Evolutionary conservation across 352 stramenopile genomes (phyloP), one percentile per base, ranked within the genome.

Genomic region (Globisporangium paddicum): DNA sequence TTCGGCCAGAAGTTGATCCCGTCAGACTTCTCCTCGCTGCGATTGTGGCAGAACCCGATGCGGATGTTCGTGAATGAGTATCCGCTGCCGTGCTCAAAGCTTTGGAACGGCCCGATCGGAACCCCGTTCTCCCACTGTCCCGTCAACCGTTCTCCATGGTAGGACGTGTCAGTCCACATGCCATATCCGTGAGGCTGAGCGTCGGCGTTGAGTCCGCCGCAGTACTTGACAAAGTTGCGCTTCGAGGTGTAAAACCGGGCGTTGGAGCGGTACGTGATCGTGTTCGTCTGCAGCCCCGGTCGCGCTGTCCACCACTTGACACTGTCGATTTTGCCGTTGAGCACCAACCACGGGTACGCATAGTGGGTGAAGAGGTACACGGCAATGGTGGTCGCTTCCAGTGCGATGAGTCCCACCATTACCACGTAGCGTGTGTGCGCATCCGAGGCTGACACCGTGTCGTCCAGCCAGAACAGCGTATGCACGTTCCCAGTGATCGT

Each of bases 31-130:
- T 67, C 65, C 45, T 82, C 73, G 0, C 25, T 67, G 16, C 73
- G 71, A 49, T 83, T 83, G 46, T 83, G 73, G 50, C 86, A 86
- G 38, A 82, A 93, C 0, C 76, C 82, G 37, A 95, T 69, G 10
- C 72, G 69, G n/a, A 95, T 76, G 42, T 86, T 89, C 38, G 75
- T 68, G 55, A 93, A 92, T 47, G 79, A 84, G 63, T 89, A 84
- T 3, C 79, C 85, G 45, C 66, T 92, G 47, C 77, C 77, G 52
- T 89, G 80, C 44, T 91, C 75, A 53, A 87, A 81, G 42, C 81
- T 92, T 10, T 68, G 68, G 63, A 93, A 93, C 2, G 86, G 86
- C 28, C 81, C 86, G 23, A 92, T 58, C 19, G 86, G 83, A n/a
- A 78, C 55, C 4, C 86, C 86, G 53, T 93, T 62, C 34, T 77